Base-by-base conservation (phyloP, 2,329 filamentous ascomycete species). In the Trichoderma sp. region DNA sequence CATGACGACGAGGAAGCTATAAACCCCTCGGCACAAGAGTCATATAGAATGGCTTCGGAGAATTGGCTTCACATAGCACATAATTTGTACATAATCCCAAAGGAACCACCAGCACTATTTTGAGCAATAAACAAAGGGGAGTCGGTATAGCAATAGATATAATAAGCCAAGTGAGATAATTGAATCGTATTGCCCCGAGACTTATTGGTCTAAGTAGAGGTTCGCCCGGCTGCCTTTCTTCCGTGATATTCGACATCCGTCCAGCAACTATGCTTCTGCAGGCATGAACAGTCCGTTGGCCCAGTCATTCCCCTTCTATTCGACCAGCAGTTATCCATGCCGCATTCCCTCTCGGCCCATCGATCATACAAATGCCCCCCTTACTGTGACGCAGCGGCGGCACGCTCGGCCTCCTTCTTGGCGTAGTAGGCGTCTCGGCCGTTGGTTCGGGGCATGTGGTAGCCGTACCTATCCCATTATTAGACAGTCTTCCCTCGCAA, bases 401-500 rank as follows among this genome's bases (percentile, higher is more conserved):
- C 86, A 72, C 87, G 87, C 81, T 88, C 81, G 76, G 85, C 83
- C 84, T 90, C 88, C 74, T 89, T 82, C 82, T 88, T 84, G 81
- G 81, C 81, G 84, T 89, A 89, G 85, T 84, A 86, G 81, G 82
- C 82, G 82, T 90, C 88, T 79, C 88, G 88, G 75, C 83, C 84
- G 78, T 85, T 80, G 78, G 86, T 89, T 81, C 88, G 87, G 76
- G 88, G 88, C 78, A 89, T 82, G 83, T 90, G 88, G 84, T 80
- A 90, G 80, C 88, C 88, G 84, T 89, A 88, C 88, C 88, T 90
- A 75, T 74, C 15, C 58, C 26, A 6, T 24, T 14, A 34, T 72
- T 26, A 69, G 51, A 28, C 24, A 28, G n/a, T 61, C 5, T 43
- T 43, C 12, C 43, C 34, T 64, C 7, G 24, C 36, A 28, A 58